phyloP scores from a whole-genome alignment of 306 rosid genomes.

The Inga oerstediana region DNA sequence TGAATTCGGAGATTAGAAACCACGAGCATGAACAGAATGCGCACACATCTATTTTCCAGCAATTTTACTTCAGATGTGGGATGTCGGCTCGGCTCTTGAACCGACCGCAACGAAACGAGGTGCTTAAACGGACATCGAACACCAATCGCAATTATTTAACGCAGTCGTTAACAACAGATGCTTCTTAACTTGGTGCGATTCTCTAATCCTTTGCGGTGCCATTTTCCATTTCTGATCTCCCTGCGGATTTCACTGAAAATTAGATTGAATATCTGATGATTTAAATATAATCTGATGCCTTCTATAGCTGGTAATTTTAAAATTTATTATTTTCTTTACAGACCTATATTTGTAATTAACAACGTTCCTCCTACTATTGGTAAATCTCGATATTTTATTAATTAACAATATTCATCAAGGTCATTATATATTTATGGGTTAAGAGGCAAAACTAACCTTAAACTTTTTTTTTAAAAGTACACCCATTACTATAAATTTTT shows the following conservation, averaged over 20 bases:
- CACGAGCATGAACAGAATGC: background rate
- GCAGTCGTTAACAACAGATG: background rate
- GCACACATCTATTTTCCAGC: slow-evolving; percentile 22
- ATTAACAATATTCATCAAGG: no score
- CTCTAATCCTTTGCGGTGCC: background rate
- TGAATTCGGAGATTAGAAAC: slow-evolving; percentile 29
- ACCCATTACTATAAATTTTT: no score
- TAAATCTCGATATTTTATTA: no score
- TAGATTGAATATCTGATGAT: background rate
- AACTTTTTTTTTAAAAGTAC: no score
- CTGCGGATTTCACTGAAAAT: background rate
- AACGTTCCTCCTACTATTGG: no score
- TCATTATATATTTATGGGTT: no score
- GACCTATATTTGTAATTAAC: background rate
- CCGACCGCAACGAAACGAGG: slow-evolving; percentile 32
- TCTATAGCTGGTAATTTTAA: background rate
- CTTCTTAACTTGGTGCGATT: background rate
- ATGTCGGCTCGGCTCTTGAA: slow-evolving; percentile 36
- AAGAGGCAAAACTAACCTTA: no score
- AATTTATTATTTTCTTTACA: background rate
- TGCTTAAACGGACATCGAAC: slow-evolving; percentile 7
- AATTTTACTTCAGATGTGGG: slow-evolving; percentile 33
- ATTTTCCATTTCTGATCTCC: background rate
- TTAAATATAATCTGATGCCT: background rate
- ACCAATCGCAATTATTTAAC: slow-evolving; percentile 1